Conservation (phyloP, 1,284 basidiomycete genomes). For the Somion occarium region DNA sequence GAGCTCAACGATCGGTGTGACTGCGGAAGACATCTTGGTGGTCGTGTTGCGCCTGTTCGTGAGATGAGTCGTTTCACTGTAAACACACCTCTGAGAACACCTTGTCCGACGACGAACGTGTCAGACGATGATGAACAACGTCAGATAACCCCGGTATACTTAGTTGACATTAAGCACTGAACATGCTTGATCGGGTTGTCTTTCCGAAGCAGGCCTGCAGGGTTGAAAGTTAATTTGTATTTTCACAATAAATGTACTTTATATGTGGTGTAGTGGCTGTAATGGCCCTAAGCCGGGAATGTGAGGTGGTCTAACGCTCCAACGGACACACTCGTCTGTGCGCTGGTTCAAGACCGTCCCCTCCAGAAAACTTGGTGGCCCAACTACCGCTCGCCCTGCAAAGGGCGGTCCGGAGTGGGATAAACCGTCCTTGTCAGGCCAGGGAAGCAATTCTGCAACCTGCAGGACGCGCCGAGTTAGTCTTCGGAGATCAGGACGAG, state of each 20-base stretch:
- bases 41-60: too few relatives aligned
- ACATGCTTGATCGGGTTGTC: too few relatives aligned
- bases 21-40: conserved; percentile 19
- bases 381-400: conserved; percentile 56
- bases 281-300: conserved; percentile 75
- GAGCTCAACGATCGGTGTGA: conserved; percentile 43
- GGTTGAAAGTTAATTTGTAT: too few relatives aligned
- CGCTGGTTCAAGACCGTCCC: conserved; percentile 87
- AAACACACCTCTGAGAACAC: too few relatives aligned
- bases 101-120: too few relatives aligned
- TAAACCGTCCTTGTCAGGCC: conserved; percentile 76
- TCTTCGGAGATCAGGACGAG: conserved; percentile 80
- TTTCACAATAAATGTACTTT: too few relatives aligned
- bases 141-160: too few relatives aligned
- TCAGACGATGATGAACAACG: too few relatives aligned
- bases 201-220: too few relatives aligned
- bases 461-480: conserved; percentile 80
- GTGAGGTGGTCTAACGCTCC: conserved; percentile 55
- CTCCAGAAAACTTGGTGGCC: conserved; percentile 87
- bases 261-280: conserved; percentile 75
- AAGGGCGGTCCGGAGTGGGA: conserved; percentile 61
- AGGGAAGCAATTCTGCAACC: conserved; percentile 90
- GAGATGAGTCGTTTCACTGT: too few relatives aligned
- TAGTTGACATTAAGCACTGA: too few relatives aligned
- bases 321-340: conserved; percentile 61